These are phyloP conservation scores for Linum lewisii DNA, from an alignment of 345 rosid species.

Conservation along the genomic window DNA sequence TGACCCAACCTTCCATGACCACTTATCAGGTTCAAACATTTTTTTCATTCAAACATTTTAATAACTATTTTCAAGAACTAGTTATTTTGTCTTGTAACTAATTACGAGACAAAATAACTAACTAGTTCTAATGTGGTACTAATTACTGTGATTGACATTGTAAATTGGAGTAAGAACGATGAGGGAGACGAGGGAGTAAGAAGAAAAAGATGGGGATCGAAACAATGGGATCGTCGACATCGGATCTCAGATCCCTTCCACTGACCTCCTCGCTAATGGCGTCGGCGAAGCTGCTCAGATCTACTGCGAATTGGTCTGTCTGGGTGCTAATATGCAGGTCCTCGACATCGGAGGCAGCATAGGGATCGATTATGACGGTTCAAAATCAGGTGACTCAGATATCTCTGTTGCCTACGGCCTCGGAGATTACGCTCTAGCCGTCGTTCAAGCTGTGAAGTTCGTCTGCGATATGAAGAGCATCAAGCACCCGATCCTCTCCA, in stretches of 20 bases:
- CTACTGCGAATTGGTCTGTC: slow-evolving; percentile 79
- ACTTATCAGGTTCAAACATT: no score
- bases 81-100: no score
- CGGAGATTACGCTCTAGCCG: slow-evolving; percentile 76
- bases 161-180: no score
- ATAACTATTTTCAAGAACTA: no score
- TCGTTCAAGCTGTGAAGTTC: slow-evolving; percentile 48
- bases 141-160: no score
- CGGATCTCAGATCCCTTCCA: slow-evolving; percentile 87
- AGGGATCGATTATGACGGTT: slow-evolving; percentile 91
- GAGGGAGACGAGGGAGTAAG: no score
- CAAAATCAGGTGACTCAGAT: slow-evolving; percentile 75
- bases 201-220: no score
- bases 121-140: no score
- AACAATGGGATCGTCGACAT: no score
- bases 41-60: no score
- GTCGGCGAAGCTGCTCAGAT: slow-evolving; percentile 81
- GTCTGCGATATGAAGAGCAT: slow-evolving; percentile 64
- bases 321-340: slow-evolving; percentile 74
- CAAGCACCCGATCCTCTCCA: slow-evolving; percentile 72
- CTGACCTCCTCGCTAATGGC: slow-evolving; percentile 57
- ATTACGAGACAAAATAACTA: no score
- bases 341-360: slow-evolving; percentile 84
- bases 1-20: no score
- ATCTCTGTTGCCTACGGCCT: slow-evolving; percentile 77